Conservation (phyloP, 1,284 basidiomycete species). For the Ustilago curta region DNA sequence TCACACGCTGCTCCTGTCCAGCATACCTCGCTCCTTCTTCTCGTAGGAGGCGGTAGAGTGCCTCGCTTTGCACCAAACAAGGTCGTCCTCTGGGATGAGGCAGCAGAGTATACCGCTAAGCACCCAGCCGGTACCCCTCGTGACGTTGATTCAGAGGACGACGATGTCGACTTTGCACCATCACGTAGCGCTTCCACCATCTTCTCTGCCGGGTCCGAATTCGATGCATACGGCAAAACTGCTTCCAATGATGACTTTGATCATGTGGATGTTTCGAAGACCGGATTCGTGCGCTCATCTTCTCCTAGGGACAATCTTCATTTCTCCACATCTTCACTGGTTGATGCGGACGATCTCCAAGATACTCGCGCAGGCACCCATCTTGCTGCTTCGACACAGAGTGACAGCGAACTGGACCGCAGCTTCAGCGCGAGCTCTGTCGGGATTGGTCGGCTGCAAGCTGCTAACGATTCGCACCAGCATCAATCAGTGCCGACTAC, state of each 20-base stretch:
- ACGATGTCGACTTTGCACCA: background rate
- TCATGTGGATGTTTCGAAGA: background rate
- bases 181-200: constrained; percentile 52
- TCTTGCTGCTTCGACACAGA: background rate
- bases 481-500: background rate
- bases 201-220: constrained; percentile 54
- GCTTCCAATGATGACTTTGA: background rate
- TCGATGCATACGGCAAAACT: constrained; percentile 32
- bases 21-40: constrained; percentile 56
- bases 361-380: background rate
- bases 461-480: background rate
- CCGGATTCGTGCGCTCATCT: background rate
- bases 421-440: constrained; percentile 36
- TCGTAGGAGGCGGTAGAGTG: constrained; percentile 62
- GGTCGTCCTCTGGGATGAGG: constrained; percentile 63
- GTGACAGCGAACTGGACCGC: constrained; percentile 10
- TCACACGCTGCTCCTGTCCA: constrained; percentile 50
- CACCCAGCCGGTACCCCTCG: background rate
- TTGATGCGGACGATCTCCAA: constrained; percentile 11
- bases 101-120: constrained; percentile 32
- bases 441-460: constrained; percentile 45
- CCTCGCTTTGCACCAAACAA: constrained; percentile 65
- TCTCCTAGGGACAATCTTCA: constrained; percentile 14
- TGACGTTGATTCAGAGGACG: constrained; percentile 22
- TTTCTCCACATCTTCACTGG: constrained; percentile 27